A percentile compares a stretch with the other conserved stretches of the same genome.
phyloP scores from a whole-genome alignment of 176 grass and related monocot genomes.

The Oryza punctata region DNA sequence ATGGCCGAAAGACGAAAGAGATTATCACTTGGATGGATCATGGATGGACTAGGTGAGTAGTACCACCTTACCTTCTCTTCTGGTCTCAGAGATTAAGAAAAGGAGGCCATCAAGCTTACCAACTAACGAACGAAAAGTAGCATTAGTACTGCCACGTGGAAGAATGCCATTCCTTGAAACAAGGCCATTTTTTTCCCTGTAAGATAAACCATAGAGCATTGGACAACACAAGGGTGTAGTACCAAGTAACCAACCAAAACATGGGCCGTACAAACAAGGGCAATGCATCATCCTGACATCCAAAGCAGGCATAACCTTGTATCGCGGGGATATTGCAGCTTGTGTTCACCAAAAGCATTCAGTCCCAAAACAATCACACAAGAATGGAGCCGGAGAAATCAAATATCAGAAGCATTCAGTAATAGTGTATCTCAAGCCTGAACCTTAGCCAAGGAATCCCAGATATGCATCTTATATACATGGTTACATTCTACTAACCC shows the following conservation, averaged over 20 bases:
- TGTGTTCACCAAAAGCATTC: background rate
- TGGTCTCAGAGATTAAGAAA: background rate
- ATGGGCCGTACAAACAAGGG: background rate
- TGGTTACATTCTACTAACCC: background rate
- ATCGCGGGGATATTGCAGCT: background rate
- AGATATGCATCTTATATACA: slow-evolving; percentile 46
- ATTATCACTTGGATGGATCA: background rate
- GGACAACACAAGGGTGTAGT: too few species aligned
- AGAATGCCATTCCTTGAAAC: background rate
- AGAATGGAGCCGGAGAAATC: background rate
- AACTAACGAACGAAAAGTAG: background rate
- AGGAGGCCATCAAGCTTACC: background rate
- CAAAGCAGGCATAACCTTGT: background rate
- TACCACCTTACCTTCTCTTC: background rate
- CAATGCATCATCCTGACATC: background rate
- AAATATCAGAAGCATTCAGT: background rate
- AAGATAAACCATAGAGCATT: background rate
- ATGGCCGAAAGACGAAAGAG: slow-evolving; percentile 1
- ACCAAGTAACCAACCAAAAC: background rate
- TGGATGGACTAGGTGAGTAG: background rate
- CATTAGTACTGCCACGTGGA: background rate
- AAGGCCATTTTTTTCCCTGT: background rate
- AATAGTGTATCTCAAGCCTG: background rate
- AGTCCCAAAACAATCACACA: background rate
- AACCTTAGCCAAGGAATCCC: background rate